Percentiles rank a stretch among this genome's conserved stretches.
These are phyloP conservation scores for Penicillium samsonianum DNA, from an alignment of 495 filamentous ascomycete species.

Conservation along the genomic window DNA sequence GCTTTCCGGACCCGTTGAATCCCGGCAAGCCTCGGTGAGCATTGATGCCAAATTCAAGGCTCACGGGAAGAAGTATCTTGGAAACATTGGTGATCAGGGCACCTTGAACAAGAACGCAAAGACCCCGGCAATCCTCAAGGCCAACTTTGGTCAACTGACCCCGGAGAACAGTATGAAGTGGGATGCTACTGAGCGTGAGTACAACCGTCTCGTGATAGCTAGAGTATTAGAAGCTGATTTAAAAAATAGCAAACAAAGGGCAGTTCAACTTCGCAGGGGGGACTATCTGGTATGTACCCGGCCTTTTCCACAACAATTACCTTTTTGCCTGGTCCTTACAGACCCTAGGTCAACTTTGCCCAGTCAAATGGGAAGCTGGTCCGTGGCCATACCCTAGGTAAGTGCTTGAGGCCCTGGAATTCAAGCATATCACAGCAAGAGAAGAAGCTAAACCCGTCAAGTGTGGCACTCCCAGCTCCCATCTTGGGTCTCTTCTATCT, in stretches of 20 bases:
- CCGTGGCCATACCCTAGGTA: constrained; percentile 53
- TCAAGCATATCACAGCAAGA: neutral
- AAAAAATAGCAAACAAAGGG: constrained; percentile 31
- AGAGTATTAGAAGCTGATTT: constrained; percentile 14
- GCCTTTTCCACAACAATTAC: neutral
- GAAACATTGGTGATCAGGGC: constrained; percentile 29
- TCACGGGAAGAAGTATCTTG: constrained; percentile 31
- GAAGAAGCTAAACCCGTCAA: constrained; percentile 14
- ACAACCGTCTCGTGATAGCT: neutral
- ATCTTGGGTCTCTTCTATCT: constrained; percentile 47
- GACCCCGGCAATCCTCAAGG: constrained; percentile 40
- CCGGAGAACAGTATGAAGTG: constrained; percentile 62
- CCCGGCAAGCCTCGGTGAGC: constrained; percentile 25
- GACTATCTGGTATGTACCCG: constrained; percentile 41
- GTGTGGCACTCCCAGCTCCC: constrained; percentile 59
- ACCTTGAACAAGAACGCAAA: constrained; percentile 28
- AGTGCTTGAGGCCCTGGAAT: neutral
- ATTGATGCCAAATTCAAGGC: constrained; percentile 26
- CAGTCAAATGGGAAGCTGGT: constrained; percentile 46
- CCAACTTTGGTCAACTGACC: constrained; percentile 53
- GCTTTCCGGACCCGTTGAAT: constrained; percentile 7
- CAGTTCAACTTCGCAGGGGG: constrained; percentile 42
- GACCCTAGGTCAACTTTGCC: constrained; percentile 47
- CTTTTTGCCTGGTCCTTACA: neutral
- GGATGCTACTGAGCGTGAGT: constrained; percentile 45